These are phyloP conservation scores for Cutaneotrichosporon curvatum DNA, from an alignment of 1,284 basidiomycete species.

Conservation along the genomic window DNA sequence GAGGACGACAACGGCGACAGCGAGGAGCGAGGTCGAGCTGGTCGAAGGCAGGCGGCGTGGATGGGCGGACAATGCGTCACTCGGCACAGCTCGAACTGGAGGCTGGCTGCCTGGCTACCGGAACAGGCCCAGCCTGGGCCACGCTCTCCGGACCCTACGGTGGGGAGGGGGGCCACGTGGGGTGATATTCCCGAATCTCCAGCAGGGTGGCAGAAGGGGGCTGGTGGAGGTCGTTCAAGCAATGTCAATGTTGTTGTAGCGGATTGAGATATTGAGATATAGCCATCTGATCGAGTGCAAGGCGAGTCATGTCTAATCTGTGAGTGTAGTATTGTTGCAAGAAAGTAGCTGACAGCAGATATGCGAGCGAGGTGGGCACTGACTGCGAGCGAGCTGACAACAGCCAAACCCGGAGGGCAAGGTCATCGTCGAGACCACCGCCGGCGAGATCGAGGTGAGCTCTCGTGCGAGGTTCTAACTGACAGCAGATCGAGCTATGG, in stretches of 20 bases:
- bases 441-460: conserved; percentile 70
- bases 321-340: conserved; percentile 27
- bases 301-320: conserved; percentile 38
- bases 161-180: too few relatives aligned
- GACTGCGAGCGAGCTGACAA: neutral
- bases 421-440: conserved; percentile 81
- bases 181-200: neutral
- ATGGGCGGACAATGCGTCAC: too few relatives aligned
- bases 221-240: conserved; percentile 6
- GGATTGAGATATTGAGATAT: neutral
- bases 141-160: too few relatives aligned
- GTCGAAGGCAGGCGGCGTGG: too few relatives aligned
- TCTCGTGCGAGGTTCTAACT: neutral
- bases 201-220: neutral
- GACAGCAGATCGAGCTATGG: conserved; percentile 73
- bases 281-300: neutral
- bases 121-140: too few relatives aligned
- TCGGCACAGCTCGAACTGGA: too few relatives aligned
- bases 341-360: conserved; percentile 21
- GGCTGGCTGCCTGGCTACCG: neutral
- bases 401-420: conserved; percentile 64
- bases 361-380: conserved; percentile 36
- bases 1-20: too few relatives aligned
- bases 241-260: neutral
- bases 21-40: too few relatives aligned